Conservation (phyloP, 1,139 yeast species). For the Saccharomyces hybrid region DNA sequence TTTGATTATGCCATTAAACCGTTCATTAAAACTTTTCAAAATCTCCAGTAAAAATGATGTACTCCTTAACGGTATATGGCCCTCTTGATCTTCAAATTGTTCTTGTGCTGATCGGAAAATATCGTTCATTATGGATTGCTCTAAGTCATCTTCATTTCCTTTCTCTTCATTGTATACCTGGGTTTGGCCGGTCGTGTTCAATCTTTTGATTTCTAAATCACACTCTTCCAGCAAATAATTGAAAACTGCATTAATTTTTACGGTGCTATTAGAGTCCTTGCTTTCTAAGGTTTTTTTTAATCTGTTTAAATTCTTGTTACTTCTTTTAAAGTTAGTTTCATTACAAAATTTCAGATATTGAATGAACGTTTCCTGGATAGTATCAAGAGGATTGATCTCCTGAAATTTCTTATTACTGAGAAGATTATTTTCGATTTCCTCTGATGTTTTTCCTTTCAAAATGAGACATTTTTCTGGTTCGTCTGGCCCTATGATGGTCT, state of each 20-base stretch:
- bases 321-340: conserved; percentile 20
- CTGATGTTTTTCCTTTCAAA: background rate
- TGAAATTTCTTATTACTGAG: conserved; percentile 7
- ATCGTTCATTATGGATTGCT: conserved; percentile 1
- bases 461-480: background rate
- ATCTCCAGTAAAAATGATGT: background rate
- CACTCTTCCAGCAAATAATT: conserved; percentile 21
- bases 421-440: conserved; percentile 1
- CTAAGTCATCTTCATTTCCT: background rate
- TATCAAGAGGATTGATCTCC: conserved; percentile 9
- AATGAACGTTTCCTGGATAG: conserved; percentile 15
- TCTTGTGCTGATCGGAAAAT: background rate
- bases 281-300: conserved; percentile 10
- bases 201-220: conserved; percentile 19
- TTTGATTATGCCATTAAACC: conserved; percentile 1
- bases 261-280: conserved; percentile 3
- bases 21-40: background rate
- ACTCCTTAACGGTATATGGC: background rate
- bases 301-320: conserved; percentile 13
- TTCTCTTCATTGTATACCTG: conserved; percentile 2
- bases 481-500: background rate
- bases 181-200: conserved; percentile 12
- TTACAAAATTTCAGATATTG: conserved; percentile 16
- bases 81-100: background rate
- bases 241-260: conserved; percentile 14